These are phyloP conservation scores for Scopulariopsis brevicaulis DNA, from an alignment of 2,329 filamentous ascomycete species.

Conservation along the genomic window DNA sequence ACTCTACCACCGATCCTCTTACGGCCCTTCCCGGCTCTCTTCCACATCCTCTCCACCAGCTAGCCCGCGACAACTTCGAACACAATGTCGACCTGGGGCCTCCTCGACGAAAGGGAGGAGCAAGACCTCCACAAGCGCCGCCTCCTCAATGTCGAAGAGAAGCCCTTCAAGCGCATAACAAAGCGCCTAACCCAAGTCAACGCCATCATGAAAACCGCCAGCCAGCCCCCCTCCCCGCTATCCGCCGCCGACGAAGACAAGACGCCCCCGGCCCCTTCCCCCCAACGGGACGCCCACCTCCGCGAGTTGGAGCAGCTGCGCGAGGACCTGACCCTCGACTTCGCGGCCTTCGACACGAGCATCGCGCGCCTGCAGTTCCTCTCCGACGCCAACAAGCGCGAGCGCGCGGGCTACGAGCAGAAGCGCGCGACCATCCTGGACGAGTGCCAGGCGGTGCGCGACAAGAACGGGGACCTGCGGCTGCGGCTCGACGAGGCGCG, in stretches of 20 bases:
- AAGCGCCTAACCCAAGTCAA: conserved; percentile 62
- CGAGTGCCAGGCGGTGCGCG: conserved; percentile 67
- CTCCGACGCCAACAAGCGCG: conserved; percentile 67
- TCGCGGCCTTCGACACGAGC: conserved; percentile 76
- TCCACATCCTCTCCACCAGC: background rate
- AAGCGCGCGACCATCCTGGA: conserved; percentile 71
- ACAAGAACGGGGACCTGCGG: conserved; percentile 61
- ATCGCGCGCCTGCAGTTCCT: conserved; percentile 84
- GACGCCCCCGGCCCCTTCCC: conserved; percentile 27
- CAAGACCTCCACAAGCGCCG: conserved; percentile 80
- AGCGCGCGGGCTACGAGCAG: conserved; percentile 71
- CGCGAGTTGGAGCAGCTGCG: conserved; percentile 57
- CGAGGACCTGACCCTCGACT: conserved; percentile 78
- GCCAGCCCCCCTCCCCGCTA: conserved; percentile 33
- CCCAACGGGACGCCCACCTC: conserved; percentile 27
- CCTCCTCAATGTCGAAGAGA: conserved; percentile 82
- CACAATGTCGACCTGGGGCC: conserved; percentile 41
- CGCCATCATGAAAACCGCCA: conserved; percentile 13
- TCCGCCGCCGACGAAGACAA: conserved; percentile 10
- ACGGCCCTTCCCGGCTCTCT: background rate
- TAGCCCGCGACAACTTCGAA: background rate
- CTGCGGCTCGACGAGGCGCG: conserved; percentile 68
- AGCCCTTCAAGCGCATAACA: conserved; percentile 80
- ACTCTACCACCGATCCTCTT: background rate
- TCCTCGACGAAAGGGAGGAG: conserved; percentile 66